phyloP scores from a whole-genome alignment of 2,329 filamentous ascomycete species.

The Corinectria fuckeliana region DNA sequence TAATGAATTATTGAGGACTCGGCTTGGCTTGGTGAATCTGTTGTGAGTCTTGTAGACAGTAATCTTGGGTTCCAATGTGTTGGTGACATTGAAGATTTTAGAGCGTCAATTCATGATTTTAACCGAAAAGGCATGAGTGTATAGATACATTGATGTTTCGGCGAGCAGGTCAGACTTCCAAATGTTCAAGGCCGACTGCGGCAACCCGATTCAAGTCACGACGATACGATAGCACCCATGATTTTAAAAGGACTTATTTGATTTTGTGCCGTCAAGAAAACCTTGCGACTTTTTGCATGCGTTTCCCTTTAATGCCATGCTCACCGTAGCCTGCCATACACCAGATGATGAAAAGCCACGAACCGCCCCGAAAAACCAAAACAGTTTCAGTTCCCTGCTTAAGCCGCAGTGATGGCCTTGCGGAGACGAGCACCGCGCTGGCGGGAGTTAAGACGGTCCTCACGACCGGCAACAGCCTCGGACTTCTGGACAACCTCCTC shows the following conservation, averaged over 20 bases:
- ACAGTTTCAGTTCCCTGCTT: conserved; percentile 45
- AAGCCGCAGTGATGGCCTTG: conserved; percentile 70
- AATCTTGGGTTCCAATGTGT: background rate
- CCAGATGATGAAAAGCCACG: conserved; percentile 50
- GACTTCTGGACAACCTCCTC: conserved; percentile 96
- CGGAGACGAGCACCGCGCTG: conserved; percentile 80
- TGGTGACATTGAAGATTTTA: background rate
- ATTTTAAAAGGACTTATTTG: conserved; percentile 41
- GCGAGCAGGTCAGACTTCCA: conserved; percentile 1
- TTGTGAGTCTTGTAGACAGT: no score
- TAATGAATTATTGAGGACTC: background rate
- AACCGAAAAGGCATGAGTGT: conserved; percentile 4
- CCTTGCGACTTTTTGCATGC: conserved; percentile 47
- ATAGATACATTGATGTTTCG: conserved; percentile 2
- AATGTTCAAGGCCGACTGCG: background rate
- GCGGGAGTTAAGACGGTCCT: conserved; percentile 81
- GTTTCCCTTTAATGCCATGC: conserved; percentile 49
- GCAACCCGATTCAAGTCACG: conserved; percentile 3
- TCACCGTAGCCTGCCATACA: conserved; percentile 48
- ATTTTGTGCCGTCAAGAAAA: conserved; percentile 48
- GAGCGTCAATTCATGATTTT: conserved; percentile 11
- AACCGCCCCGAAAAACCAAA: conserved; percentile 43
- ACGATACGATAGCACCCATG: conserved; percentile 9
- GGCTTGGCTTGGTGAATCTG: background rate
- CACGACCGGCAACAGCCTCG: conserved; percentile 77